phyloP scores from a whole-genome alignment of 1,139 yeast genomes.

The Kodamaea derodonti region DNA sequence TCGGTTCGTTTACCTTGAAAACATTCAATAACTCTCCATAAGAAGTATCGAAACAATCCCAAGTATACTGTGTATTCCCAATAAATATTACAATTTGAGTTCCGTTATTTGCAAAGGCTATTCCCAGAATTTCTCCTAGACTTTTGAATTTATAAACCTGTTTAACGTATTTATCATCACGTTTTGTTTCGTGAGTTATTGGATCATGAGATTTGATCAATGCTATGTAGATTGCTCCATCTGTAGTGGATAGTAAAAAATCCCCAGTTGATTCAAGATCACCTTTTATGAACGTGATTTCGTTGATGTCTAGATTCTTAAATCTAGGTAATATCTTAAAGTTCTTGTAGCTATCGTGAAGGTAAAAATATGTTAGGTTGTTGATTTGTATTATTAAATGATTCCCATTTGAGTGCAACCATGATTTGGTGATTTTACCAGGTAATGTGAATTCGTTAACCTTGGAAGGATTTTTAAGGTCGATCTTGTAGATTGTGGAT shows the following conservation, averaged over 20 bases:
- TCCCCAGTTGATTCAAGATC: conserved; percentile 18
- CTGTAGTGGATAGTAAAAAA: conserved; percentile 28
- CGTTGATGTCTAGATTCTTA: conserved; percentile 25
- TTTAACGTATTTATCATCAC: conserved; percentile 37
- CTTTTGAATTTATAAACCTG: conserved; percentile 20
- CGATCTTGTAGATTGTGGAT: conserved; percentile 25
- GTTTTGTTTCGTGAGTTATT: conserved; percentile 23
- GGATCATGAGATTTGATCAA: conserved; percentile 23
- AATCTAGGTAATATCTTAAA: conserved; percentile 34
- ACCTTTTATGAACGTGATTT: conserved; percentile 17
- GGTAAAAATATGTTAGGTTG: conserved; percentile 24
- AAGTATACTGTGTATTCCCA: conserved; percentile 18
- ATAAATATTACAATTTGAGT: conserved; percentile 35
- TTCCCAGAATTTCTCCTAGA: conserved; percentile 11
- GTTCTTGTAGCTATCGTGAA: conserved; percentile 27
- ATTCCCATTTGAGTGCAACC: conserved; percentile 40
- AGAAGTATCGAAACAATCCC: conserved; percentile 36
- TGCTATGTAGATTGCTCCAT: conserved; percentile 28
- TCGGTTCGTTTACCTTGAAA: conserved; percentile 23
- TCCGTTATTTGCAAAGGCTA: conserved; percentile 20
- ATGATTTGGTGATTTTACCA: conserved; percentile 24
- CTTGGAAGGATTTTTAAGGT: conserved; percentile 35
- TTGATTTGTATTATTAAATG: conserved; percentile 32
- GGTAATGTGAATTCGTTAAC: conserved; percentile 28
- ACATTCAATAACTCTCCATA: conserved; percentile 27